Conservation (phyloP, 345 rosid genomes). For the Lepidium didymum region DNA sequence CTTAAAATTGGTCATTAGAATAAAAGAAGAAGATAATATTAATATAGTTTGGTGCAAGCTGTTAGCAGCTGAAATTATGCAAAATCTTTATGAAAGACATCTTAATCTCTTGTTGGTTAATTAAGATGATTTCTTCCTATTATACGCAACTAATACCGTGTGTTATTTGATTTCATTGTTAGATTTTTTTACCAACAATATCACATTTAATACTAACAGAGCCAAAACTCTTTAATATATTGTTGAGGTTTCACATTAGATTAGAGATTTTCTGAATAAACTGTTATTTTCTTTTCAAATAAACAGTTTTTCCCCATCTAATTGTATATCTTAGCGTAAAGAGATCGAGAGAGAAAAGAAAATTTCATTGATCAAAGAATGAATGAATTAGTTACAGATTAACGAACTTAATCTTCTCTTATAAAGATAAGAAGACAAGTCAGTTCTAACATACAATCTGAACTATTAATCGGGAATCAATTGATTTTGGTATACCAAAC, state of each 20-base stretch:
- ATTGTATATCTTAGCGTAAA: too few relatives aligned
- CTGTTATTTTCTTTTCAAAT: too few relatives aligned
- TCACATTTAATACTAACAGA: background rate
- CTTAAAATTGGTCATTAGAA: constrained; percentile 3
- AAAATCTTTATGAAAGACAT: constrained; percentile 1
- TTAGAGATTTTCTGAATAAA: background rate
- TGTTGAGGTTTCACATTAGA: background rate
- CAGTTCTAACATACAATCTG: too few relatives aligned
- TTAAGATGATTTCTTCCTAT: background rate
- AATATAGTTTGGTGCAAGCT: constrained; percentile 23
- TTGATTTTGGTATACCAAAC: too few relatives aligned
- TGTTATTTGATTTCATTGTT: background rate
- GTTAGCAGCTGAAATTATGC: constrained; percentile 15
- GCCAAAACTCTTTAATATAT: background rate
- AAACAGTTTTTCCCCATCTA: too few relatives aligned
- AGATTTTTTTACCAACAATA: background rate
- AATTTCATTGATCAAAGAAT: too few relatives aligned
- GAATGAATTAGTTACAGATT: too few relatives aligned
- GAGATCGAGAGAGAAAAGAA: too few relatives aligned
- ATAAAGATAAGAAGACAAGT: too few relatives aligned
- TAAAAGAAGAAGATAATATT: constrained; percentile 7
- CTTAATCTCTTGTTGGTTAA: background rate
- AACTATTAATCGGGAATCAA: too few relatives aligned
- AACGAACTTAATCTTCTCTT: too few relatives aligned
- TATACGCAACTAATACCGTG: constrained; percentile 11